Base-by-base conservation (phyloP, 495 filamentous ascomycete species). In the Neurospora sp. region DNA sequence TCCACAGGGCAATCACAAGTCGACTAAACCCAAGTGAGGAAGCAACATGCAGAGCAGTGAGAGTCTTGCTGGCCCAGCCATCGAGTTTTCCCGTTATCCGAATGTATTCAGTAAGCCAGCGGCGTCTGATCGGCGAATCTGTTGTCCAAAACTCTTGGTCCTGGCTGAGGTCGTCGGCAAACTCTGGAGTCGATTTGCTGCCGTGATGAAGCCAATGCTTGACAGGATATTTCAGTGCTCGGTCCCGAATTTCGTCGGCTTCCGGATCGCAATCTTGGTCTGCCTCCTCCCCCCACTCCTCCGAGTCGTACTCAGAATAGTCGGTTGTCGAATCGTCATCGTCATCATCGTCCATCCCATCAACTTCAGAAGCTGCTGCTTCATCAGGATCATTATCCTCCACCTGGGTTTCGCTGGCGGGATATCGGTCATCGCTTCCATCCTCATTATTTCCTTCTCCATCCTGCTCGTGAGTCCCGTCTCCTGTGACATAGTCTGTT, bases 121-220 rank as follows among this genome's bases (percentile, higher is more conserved):
- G 77, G 34, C 76, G 79, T 31, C 81, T 77, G 54, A 79, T 77
- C 4, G 48, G 39, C 36, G 81, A 82, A 36, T 79, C 77, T 2
- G 72, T 70, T 34, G 76, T 75, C 81, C 81, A 83, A 70, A 83
- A 83, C 21, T 77, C 77, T 21, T 79, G 70, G 34, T 82, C 79
- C 8, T 77, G 36, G 69, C 79, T 81, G 36, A 83, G 72, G 42
- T 79, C 76, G 21, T 83, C 79, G 11, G 78, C 81, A 40, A 83
- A 79, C 45, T 83, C 81, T 21, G 70, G 77, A 11, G 81, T 83
- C 28, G 81, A 81, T 24, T 83, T 78, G 42, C 79, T 79, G 4
- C 78, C 81, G 48, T 83, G 81, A 36, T 77, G 76, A 24, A 83
- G 76, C 81, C 81, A 83, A 69, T 83, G 70, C 71, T 83, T 83